Conservation (phyloP, 495 filamentous ascomycete genomes). For the Xylaria intraflava region DNA sequence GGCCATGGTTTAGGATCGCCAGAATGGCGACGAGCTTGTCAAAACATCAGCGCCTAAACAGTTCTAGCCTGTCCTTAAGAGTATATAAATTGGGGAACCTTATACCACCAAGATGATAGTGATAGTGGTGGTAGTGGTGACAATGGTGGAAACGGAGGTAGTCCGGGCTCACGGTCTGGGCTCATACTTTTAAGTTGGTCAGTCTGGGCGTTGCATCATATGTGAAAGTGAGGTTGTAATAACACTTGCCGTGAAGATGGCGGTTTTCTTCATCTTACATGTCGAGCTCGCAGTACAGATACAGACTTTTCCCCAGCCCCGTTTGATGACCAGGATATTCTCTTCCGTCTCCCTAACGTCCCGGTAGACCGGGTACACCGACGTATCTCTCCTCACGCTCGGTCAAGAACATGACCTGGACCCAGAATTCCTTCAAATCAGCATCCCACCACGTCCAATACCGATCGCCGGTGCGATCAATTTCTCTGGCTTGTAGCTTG, state of each 20-base stretch:
- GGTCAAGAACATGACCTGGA: slow-evolving; percentile 99
- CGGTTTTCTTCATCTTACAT: not conserved
- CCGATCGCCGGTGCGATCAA: slow-evolving; percentile 78
- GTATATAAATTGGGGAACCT: too few relatives aligned
- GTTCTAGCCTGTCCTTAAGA: too few relatives aligned
- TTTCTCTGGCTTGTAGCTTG: slow-evolving; percentile 90
- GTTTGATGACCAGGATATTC: not conserved
- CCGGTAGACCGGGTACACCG: slow-evolving; percentile 80
- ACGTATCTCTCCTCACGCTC: slow-evolving; percentile 94
- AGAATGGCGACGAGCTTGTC: not conserved
- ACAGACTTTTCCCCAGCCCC: not conserved
- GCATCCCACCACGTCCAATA: slow-evolving; percentile 96
- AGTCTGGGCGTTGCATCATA: not conserved
- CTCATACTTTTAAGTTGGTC: not conserved
- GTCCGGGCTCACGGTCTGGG: not conserved
- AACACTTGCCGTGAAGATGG: not conserved
- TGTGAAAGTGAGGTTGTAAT: not conserved
- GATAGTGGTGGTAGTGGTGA: too few relatives aligned
- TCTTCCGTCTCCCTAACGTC: slow-evolving; percentile 15
- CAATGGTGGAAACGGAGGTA: not conserved
- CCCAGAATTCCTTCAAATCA: slow-evolving; percentile 95
- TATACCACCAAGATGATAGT: not conserved
- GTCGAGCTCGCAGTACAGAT: not conserved
- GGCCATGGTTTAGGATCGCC: not conserved
- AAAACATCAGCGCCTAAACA: too few relatives aligned